Conservation (phyloP, 345 rosid species). For the Psidium guajava region DNA sequence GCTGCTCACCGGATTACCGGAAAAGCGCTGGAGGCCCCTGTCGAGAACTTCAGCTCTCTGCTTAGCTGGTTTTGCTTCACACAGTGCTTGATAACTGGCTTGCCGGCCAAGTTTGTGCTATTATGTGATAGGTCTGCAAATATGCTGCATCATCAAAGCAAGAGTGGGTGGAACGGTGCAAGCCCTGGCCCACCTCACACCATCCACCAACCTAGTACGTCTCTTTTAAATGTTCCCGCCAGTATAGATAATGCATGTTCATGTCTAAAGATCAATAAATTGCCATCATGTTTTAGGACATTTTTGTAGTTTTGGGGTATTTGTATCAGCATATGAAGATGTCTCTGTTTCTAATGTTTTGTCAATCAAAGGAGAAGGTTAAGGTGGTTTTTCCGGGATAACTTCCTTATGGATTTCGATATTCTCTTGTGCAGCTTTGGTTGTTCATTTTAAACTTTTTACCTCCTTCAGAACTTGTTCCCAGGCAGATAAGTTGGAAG, state of each 20-base stretch:
- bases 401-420: background rate
- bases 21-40: too few relatives aligned
- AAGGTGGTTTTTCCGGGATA: background rate
- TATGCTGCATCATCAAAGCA: constrained; percentile 67
- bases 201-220: too few relatives aligned
- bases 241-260: background rate
- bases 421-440: background rate
- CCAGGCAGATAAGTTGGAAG: background rate
- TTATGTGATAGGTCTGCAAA: constrained; percentile 41
- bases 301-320: background rate
- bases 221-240: too few relatives aligned
- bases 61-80: too few relatives aligned
- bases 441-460: background rate
- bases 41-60: too few relatives aligned
- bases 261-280: background rate
- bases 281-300: background rate
- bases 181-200: constrained; percentile 97
- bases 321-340: background rate
- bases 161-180: constrained; percentile 88
- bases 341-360: background rate
- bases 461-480: background rate
- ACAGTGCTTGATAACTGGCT: too few relatives aligned
- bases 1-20: background rate
- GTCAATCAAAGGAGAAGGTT: background rate
- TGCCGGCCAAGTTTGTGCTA: background rate